A percentile compares a stretch with the other conserved stretches of the same genome.
phyloP scores from a whole-genome alignment of 2,329 filamentous ascomycete genomes.

The Colletotrichum caudatum region DNA sequence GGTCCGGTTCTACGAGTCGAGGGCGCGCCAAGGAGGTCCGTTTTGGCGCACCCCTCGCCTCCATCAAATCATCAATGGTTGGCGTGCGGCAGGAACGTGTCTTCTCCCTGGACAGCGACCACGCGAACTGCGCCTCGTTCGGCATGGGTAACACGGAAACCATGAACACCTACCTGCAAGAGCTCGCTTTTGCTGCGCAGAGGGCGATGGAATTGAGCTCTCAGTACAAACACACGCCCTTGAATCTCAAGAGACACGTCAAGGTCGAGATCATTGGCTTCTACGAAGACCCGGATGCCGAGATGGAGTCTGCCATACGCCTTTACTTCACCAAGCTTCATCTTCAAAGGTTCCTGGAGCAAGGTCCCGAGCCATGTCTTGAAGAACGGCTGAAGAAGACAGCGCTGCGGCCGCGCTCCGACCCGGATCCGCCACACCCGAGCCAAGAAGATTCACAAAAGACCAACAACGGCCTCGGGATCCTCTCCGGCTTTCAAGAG shows the following conservation, averaged over 20 bases:
- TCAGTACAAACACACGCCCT: slow-evolving; percentile 54
- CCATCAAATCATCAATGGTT: slow-evolving; percentile 66
- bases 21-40: slow-evolving; percentile 59
- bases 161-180: slow-evolving; percentile 50
- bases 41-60: slow-evolving; percentile 70
- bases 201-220: slow-evolving; percentile 54
- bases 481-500: slow-evolving; percentile 20
- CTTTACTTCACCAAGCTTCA: slow-evolving; percentile 64
- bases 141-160: slow-evolving; percentile 62
- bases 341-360: slow-evolving; percentile 66
- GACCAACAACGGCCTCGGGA: slow-evolving; percentile 18
- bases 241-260: slow-evolving; percentile 65
- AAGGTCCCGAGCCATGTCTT: slow-evolving; percentile 67
- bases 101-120: slow-evolving; percentile 66
- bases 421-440: neutral
- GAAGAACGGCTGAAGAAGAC: slow-evolving; percentile 61
- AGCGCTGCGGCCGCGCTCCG: slow-evolving; percentile 32
- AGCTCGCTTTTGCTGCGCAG: slow-evolving; percentile 52
- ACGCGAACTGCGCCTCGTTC: slow-evolving; percentile 67
- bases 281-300: slow-evolving; percentile 64
- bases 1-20: slow-evolving; percentile 51
- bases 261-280: slow-evolving; percentile 71
- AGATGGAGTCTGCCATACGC: slow-evolving; percentile 55
- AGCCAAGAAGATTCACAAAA: neutral
- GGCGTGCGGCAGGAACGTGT: slow-evolving; percentile 65